Evolutionary conservation across 75 land plant species (phyloP).

Genomic region (Selaginella tamariscina): DNA sequence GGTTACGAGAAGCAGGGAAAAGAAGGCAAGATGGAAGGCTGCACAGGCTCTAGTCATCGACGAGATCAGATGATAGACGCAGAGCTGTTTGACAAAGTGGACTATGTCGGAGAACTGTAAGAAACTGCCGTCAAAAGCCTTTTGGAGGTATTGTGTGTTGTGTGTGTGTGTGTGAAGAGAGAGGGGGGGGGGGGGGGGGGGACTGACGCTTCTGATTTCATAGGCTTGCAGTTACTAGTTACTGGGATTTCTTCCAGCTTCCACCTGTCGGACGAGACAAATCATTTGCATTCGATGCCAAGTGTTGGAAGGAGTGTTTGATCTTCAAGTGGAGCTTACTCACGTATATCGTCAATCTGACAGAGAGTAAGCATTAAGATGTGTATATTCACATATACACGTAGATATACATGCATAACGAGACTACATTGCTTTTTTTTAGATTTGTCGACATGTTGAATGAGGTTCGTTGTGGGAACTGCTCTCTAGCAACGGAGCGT

Average conservation of each 20-base stretch:
- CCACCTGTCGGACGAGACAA: slow-evolving; percentile 36
- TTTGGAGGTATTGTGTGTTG: no score
- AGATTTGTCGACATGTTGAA: slow-evolving; percentile 45
- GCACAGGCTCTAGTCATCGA: slow-evolving; percentile 57
- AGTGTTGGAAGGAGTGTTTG: slow-evolving; percentile 60
- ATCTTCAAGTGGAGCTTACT: slow-evolving; percentile 46
- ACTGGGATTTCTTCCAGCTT: slow-evolving; percentile 73
- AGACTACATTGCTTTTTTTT: no score
- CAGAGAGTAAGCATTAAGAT: no score
- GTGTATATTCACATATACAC: no score
- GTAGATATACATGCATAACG: no score
- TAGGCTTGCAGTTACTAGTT: slow-evolving; percentile 59
- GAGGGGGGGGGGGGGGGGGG: no score
- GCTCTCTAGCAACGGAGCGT: slow-evolving; percentile 17
- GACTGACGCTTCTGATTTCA: no score
- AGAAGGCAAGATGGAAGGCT: slow-evolving; percentile 31
- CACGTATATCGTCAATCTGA: slow-evolving; percentile 51
- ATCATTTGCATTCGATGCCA: slow-evolving; percentile 62
- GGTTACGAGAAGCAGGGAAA: slow-evolving; percentile 13
- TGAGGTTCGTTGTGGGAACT: slow-evolving; percentile 42
- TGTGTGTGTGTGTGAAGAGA: no score
- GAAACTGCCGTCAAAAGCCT: slow-evolving; percentile 8
- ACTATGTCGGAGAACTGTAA: slow-evolving; percentile 32
- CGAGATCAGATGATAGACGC: slow-evolving; percentile 74
- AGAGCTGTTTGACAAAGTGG: slow-evolving; percentile 49